Evolutionary conservation across 768 basidiomycete genomes (phyloP).

Genomic region (Boletellus sp.): DNA sequence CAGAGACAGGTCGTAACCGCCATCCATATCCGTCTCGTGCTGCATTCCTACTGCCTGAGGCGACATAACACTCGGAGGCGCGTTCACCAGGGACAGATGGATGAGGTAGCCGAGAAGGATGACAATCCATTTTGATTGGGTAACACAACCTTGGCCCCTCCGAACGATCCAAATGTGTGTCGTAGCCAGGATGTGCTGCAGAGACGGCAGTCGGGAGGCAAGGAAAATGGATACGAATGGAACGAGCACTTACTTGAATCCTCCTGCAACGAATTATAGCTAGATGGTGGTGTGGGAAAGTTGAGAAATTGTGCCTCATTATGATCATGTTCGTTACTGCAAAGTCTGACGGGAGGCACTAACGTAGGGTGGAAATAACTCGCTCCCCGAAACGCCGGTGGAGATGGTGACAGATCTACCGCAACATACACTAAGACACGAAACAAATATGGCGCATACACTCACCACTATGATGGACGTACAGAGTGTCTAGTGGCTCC

Average conservation of each 20-base stretch:
- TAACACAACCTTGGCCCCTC: background rate
- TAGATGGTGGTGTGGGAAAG: background rate
- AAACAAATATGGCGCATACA: slow-evolving; percentile 21
- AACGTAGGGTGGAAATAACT: slow-evolving; percentile 3
- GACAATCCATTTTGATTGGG: background rate
- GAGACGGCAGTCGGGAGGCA: background rate
- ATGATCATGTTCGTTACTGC: background rate
- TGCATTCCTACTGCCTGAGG: slow-evolving; percentile 2
- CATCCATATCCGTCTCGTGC: slow-evolving; percentile 44
- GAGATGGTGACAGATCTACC: slow-evolving; percentile 37
- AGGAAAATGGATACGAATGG: background rate
- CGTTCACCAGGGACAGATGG: background rate
- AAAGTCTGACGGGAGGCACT: background rate
- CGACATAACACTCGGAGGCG: background rate
- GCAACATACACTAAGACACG: slow-evolving; percentile 17
- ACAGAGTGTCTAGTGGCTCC: slow-evolving; percentile 5
- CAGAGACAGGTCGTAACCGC: slow-evolving; percentile 64
- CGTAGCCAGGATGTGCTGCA: slow-evolving; percentile 4
- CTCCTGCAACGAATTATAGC: background rate
- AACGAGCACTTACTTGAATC: slow-evolving; percentile 4
- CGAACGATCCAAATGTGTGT: background rate
- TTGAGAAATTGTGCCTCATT: background rate
- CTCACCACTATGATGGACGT: slow-evolving; percentile 14
- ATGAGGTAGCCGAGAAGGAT: background rate
- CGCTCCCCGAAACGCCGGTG: slow-evolving; percentile 24